Evolutionary conservation across 257 asterid species (phyloP).

Genomic region (Plantago ovata): DNA sequence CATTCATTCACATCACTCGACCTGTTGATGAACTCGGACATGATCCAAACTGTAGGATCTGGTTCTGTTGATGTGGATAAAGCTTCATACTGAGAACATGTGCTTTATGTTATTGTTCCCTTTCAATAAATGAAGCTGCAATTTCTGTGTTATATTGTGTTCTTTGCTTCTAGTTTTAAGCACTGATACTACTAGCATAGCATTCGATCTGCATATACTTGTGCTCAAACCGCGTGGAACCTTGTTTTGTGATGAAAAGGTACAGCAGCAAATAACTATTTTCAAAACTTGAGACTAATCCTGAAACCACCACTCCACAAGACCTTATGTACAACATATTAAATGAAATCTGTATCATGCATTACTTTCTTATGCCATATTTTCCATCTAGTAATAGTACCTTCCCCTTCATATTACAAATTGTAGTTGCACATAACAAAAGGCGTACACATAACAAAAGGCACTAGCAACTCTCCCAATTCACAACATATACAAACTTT

Average conservation of each 20-base stretch:
- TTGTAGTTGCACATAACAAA: too few species aligned
- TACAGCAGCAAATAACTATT: too few species aligned
- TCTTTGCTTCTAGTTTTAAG: not conserved
- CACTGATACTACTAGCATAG: not conserved
- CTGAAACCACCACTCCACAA: too few species aligned
- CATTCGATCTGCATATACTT: not conserved
- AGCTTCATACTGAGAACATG: conserved; percentile 31
- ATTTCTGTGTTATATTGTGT: not conserved
- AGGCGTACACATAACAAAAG: too few species aligned
- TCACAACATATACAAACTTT: too few species aligned
- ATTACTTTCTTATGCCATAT: too few species aligned
- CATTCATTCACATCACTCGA: conserved; percentile 56
- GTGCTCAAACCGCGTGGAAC: not conserved
- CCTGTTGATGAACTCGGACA: conserved; percentile 26
- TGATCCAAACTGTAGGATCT: conserved; percentile 28
- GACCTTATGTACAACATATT: too few species aligned
- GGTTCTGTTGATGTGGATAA: conserved; percentile 23
- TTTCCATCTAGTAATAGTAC: too few species aligned
- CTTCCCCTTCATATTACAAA: too few species aligned
- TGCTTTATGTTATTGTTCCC: not conserved
- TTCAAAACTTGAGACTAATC: too few species aligned
- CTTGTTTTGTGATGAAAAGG: not conserved
- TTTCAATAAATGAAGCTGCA: not conserved
- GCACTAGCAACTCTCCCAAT: too few species aligned
- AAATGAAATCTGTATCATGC: too few species aligned